phyloP scores from a whole-genome alignment of 139 green algal genomes.

The Trebouxia sp. region DNA sequence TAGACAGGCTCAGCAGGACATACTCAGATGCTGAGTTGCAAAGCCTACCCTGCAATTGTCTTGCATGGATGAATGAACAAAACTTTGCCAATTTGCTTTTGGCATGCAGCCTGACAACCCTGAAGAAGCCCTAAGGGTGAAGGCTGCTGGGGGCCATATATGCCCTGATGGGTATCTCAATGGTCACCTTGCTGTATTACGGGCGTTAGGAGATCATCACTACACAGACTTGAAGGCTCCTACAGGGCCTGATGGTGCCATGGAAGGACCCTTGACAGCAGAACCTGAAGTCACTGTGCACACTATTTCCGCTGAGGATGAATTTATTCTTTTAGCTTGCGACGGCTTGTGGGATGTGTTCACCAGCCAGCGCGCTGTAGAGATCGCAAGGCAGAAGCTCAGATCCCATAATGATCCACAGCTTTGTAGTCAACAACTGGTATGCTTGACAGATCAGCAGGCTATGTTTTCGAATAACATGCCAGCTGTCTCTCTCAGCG shows the following conservation, averaged over 20 bases:
- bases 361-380: slow-evolving; percentile 47
- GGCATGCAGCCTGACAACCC: slow-evolving; percentile 30
- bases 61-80: not conserved
- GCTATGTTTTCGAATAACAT: too few relatives aligned
- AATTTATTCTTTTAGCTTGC: slow-evolving; percentile 49
- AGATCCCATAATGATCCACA: slow-evolving; percentile 41
- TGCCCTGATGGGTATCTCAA: slow-evolving; percentile 39
- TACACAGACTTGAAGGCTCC: slow-evolving; percentile 27
- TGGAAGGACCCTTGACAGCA: slow-evolving; percentile 22
- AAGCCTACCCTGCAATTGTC: not conserved
- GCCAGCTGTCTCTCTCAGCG: too few relatives aligned
- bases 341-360: slow-evolving; percentile 69
- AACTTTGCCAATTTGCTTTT: not conserved
- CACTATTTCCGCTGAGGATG: slow-evolving; percentile 37
- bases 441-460: too few relatives aligned
- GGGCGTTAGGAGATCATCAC: slow-evolving; percentile 42
- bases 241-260: not conserved
- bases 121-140: not conserved
- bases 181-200: slow-evolving; percentile 37
- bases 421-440: slow-evolving; percentile 36
- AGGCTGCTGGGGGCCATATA: slow-evolving; percentile 39
- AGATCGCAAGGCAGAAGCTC: slow-evolving; percentile 41
- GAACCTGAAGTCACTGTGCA: slow-evolving; percentile 37
- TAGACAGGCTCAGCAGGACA: slow-evolving; percentile 30
- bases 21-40: not conserved